These are phyloP conservation scores for Xerocomus potaroensis DNA, from an alignment of 768 basidiomycete genomes.

Conservation along the genomic window DNA sequence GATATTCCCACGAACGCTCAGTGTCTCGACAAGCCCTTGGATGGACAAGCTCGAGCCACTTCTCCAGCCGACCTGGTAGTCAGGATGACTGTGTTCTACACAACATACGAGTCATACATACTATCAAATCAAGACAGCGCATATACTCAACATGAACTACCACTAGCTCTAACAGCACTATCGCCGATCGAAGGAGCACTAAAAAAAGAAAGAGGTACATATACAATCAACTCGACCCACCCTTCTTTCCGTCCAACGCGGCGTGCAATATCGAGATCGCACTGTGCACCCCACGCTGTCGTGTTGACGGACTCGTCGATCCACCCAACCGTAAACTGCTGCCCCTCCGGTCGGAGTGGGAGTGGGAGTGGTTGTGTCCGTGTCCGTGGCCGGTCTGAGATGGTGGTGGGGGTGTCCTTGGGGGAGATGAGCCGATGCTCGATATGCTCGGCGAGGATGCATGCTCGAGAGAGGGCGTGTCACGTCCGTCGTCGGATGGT, in stretches of 20 bases:
- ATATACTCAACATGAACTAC: no score
- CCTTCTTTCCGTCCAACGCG: slow-evolving; percentile 25
- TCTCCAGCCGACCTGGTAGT: no score
- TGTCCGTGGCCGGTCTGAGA: no score
- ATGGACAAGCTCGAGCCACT: no score
- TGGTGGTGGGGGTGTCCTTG: slow-evolving; percentile 21
- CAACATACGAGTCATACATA: no score
- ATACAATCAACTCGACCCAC: slow-evolving; percentile 10
- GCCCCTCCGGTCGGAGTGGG: slow-evolving; percentile 14
- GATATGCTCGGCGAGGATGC: slow-evolving; percentile 24
- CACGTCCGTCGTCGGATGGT: slow-evolving; percentile 35
- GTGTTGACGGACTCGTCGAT: slow-evolving; percentile 20
- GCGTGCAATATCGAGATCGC: slow-evolving; percentile 27
- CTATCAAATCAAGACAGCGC: no score
- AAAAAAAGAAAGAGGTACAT: neutral
- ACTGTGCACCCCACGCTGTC: slow-evolving; percentile 20
- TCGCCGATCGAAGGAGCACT: neutral
- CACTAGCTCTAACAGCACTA: no score
- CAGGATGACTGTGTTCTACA: no score
- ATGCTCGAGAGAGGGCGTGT: slow-evolving; percentile 24
- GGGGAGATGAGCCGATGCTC: slow-evolving; percentile 23
- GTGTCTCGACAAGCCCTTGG: no score
- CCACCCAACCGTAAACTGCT: slow-evolving; percentile 15
- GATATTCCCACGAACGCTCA: no score
- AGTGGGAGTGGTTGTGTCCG: no score